A percentile compares a stretch with the other conserved stretches of the same genome.
Evolutionary conservation across 306 rosid genomes (phyloP).

Genomic region (Casuarina glauca): DNA sequence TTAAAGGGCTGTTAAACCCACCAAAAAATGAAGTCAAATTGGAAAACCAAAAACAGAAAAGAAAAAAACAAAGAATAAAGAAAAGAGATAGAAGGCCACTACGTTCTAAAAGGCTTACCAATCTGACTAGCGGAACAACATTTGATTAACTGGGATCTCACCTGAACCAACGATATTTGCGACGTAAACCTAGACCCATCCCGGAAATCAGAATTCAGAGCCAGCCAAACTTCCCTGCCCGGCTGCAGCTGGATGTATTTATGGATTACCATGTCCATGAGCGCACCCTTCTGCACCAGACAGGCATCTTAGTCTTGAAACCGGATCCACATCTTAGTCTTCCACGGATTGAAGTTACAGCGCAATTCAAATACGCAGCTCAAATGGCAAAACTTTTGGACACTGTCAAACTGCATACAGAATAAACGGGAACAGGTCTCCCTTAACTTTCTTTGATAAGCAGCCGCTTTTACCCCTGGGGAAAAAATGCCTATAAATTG

Average conservation of each 20-base stretch:
- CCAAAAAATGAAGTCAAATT: neutral
- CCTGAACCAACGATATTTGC: neutral
- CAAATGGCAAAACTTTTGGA: slow-evolving; percentile 25
- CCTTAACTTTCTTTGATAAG: slow-evolving; percentile 20
- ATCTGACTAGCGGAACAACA: neutral
- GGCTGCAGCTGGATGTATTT: neutral
- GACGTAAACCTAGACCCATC: slow-evolving; percentile 16
- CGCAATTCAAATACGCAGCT: slow-evolving; percentile 17
- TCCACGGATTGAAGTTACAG: slow-evolving; percentile 31
- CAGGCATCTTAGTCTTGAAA: slow-evolving; percentile 18
- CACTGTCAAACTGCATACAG: slow-evolving; percentile 25
- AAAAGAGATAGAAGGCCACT: neutral
- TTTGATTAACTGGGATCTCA: neutral
- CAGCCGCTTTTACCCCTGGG: slow-evolving; percentile 39
- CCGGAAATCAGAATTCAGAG: slow-evolving; percentile 24
- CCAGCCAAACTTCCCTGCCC: slow-evolving; percentile 14
- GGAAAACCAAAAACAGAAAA: neutral
- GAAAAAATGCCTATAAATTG: slow-evolving; percentile 31
- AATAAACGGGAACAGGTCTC: slow-evolving; percentile 25
- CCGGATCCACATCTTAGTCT: slow-evolving; percentile 18
- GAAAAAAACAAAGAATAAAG: no score
- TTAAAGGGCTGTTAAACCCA: neutral
- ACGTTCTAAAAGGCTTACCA: neutral
- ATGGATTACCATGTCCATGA: neutral
- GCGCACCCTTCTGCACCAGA: neutral